Evolutionary conservation across 192 early-diverging fungal species (phyloP).

Genomic region (Bifiguratus adelaidae): DNA sequence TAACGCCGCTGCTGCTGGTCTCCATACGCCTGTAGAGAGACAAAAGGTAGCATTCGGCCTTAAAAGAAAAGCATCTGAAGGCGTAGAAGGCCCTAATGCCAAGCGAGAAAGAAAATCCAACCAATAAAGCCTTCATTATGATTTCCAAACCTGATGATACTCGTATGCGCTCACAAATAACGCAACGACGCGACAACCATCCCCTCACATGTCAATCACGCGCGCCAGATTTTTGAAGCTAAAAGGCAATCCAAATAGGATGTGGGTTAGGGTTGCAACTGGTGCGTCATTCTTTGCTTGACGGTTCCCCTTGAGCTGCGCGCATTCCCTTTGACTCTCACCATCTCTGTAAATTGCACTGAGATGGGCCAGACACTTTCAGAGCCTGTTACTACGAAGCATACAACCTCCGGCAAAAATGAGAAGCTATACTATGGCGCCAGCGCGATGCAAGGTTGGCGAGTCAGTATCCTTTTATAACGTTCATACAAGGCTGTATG

Average conservation of each 20-base stretch:
- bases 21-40: background rate
- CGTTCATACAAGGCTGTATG: background rate
- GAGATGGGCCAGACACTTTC: slow-evolving; percentile 6
- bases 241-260: too few relatives aligned
- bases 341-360: background rate
- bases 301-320: too few relatives aligned
- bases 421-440: slow-evolving; percentile 3
- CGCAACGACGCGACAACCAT: too few relatives aligned
- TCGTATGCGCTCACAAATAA: too few relatives aligned
- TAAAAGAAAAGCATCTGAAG: background rate
- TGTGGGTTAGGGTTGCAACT: too few relatives aligned
- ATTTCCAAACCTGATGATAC: too few relatives aligned
- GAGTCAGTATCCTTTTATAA: slow-evolving; percentile 54
- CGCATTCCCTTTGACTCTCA: too few relatives aligned
- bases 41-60: background rate
- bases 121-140: too few relatives aligned
- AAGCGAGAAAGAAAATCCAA: background rate
- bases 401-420: slow-evolving; percentile 1
- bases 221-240: too few relatives aligned
- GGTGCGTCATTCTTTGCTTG: too few relatives aligned
- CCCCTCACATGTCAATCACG: too few relatives aligned
- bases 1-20: too few relatives aligned
- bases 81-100: background rate
- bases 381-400: slow-evolving; percentile 6
- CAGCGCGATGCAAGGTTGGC: slow-evolving; percentile 80